phyloP scores from a whole-genome alignment of 202 grass and related monocot species.

The Brachypodium distachyon region DNA sequence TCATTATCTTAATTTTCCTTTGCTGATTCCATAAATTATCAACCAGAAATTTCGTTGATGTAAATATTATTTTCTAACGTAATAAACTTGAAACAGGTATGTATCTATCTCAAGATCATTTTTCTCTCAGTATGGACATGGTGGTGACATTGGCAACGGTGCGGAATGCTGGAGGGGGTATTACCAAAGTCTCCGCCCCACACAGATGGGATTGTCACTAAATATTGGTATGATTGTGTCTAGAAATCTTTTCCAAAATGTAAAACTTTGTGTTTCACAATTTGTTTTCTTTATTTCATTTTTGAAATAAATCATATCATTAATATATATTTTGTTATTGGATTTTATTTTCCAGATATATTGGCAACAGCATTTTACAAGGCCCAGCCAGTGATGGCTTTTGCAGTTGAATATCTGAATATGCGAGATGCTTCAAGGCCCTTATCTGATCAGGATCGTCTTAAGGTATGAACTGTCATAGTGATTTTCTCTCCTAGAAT shows the following conservation, averaged over 20 bases:
- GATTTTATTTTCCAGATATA: conserved; percentile 38
- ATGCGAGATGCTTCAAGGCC: conserved; percentile 24
- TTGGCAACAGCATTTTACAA: conserved; percentile 74
- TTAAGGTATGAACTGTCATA: conserved; percentile 22
- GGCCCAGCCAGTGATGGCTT: conserved; percentile 31
- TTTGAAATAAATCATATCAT: neutral
- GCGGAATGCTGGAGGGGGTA: conserved; percentile 76
- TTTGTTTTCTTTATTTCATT: neutral
- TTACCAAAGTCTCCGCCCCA: conserved; percentile 76
- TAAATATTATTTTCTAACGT: neutral
- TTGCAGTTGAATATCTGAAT: conserved; percentile 32
- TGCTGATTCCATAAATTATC: neutral
- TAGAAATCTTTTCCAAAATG: neutral
- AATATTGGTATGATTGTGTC: conserved; percentile 47
- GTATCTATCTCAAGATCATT: conserved; percentile 55
- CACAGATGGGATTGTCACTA: conserved; percentile 76
- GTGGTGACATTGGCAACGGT: conserved; percentile 29
- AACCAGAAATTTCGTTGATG: neutral
- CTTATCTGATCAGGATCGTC: conserved; percentile 39
- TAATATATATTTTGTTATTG: neutral
- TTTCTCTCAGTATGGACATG: conserved; percentile 45
- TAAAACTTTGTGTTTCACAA: neutral
- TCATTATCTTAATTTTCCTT: neutral
- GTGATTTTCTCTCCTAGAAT: neutral
- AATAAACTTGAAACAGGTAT: conserved; percentile 32